Conservation (phyloP, 139 green algal species). For the Diplosphaera chodatii region DNA sequence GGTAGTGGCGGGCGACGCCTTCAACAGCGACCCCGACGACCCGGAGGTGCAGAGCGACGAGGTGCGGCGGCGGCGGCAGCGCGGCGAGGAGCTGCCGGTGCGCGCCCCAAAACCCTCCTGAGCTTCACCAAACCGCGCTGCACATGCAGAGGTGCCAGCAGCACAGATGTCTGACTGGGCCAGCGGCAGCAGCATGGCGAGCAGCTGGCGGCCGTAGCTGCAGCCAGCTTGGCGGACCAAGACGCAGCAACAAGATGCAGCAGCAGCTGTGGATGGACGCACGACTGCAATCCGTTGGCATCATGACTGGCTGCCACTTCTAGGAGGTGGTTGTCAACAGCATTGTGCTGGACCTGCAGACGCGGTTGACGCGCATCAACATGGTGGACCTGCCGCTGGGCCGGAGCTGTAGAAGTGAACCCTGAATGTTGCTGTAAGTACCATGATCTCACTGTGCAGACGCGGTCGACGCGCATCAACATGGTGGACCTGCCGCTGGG, state of each 20-base stretch:
- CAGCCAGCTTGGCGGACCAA: too few species aligned
- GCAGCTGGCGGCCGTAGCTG: background rate
- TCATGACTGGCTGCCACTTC: too few species aligned
- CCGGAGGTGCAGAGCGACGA: constrained; percentile 68
- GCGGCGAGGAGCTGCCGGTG: background rate
- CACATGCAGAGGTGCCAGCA: too few species aligned
- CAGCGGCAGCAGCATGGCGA: background rate
- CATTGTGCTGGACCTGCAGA: background rate
- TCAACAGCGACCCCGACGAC: constrained; percentile 78
- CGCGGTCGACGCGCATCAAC: constrained; percentile 1
- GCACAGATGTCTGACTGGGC: too few species aligned
- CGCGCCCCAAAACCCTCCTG: too few species aligned
- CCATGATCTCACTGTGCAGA: background rate
- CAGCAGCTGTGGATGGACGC: constrained; percentile 52
- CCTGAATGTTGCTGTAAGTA: too few species aligned
- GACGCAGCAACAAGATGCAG: constrained; percentile 44
- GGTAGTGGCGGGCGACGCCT: constrained; percentile 67
- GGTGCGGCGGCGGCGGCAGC: background rate
- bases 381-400: constrained; percentile 77
- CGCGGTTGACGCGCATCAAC: constrained; percentile 1
- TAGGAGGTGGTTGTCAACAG: too few species aligned
- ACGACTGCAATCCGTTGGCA: too few species aligned
- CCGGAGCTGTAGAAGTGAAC: too few species aligned
- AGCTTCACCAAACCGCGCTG: too few species aligned
- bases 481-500: constrained; percentile 77